These are phyloP conservation scores for Anethum foeniculum DNA, from an alignment of 140 eudicot species.

Conservation along the genomic window DNA sequence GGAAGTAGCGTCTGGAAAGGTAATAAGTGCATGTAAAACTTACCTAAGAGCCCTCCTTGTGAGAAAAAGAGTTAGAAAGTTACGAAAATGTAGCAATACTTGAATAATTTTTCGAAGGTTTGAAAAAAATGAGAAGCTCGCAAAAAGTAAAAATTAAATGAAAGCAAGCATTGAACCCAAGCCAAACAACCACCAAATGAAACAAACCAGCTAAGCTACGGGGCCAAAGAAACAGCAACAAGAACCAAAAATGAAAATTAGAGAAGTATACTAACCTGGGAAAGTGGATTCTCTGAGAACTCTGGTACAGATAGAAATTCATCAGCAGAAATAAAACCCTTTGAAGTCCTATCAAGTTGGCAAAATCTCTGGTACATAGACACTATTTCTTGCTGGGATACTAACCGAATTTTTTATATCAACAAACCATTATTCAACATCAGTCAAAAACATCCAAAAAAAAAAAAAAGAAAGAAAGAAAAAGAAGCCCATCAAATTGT, in stretches of 20 bases:
- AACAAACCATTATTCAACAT: not conserved
- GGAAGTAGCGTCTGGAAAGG: too few relatives aligned
- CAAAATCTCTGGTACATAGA: conserved; percentile 81
- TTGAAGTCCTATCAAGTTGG: conserved; percentile 75
- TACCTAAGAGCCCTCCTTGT: not conserved
- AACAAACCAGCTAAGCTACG: not conserved
- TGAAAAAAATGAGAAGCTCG: not conserved
- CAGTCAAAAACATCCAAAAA: not conserved
- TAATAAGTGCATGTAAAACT: too few relatives aligned
- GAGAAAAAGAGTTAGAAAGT: not conserved
- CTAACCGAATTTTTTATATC: conserved; percentile 17
- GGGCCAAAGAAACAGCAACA: not conserved
- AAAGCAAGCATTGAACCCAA: not conserved
- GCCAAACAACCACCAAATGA: not conserved
- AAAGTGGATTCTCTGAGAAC: conserved; percentile 80
- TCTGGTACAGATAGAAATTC: conserved; percentile 89
- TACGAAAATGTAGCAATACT: not conserved
- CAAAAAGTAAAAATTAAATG: too few relatives aligned
- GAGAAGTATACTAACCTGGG: conserved; percentile 35
- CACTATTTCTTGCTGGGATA: conserved; percentile 87
- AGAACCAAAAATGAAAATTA: not conserved
- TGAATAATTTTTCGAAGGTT: not conserved
- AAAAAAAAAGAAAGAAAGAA: not conserved
- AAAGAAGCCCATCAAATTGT: not conserved
- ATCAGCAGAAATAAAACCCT: conserved; percentile 87